A percentile compares a stretch with the other conserved stretches of the same genome.
Conservation (phyloP, 1,139 yeast species). For the Diutina neorugosa region DNA sequence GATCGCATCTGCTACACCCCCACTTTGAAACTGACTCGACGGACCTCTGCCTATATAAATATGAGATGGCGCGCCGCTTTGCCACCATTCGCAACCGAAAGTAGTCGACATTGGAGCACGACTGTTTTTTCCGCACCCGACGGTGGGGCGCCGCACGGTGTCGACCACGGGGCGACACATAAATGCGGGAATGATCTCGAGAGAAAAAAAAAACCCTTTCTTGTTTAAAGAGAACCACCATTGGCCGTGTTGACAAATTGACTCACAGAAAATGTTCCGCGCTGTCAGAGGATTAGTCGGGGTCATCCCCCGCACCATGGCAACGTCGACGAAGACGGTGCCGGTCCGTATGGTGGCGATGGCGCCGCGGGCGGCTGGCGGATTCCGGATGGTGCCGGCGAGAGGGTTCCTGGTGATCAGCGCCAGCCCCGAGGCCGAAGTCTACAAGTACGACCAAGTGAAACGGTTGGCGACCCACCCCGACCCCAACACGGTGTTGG, state of each 20-base stretch:
- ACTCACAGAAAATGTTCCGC: neutral
- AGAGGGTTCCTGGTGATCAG: constrained; percentile 1
- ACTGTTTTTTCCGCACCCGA: too few relatives aligned
- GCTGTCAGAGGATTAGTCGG: neutral
- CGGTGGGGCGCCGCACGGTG: neutral
- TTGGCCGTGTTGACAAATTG: neutral
- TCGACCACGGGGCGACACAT: neutral
- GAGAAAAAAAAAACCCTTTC: neutral
- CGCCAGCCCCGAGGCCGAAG: constrained; percentile 26
- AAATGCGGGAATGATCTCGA: neutral
- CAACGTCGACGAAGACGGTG: neutral
- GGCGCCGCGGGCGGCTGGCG: neutral
- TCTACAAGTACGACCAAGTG: constrained; percentile 45
- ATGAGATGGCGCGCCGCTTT: too few relatives aligned
- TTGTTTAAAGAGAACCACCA: neutral
- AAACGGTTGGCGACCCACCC: constrained; percentile 34
- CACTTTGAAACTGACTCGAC: too few relatives aligned
- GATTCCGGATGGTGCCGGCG: neutral
- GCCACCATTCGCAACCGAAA: too few relatives aligned
- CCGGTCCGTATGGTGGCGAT: neutral
- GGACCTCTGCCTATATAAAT: too few relatives aligned
- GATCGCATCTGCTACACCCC: too few relatives aligned
- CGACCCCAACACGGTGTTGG: constrained; percentile 37
- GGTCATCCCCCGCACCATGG: neutral
- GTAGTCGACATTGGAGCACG: too few relatives aligned